These are phyloP conservation scores for Plasmodium billcollinsi DNA, from an alignment of 169 alveolate genomes.

Conservation along the genomic window DNA sequence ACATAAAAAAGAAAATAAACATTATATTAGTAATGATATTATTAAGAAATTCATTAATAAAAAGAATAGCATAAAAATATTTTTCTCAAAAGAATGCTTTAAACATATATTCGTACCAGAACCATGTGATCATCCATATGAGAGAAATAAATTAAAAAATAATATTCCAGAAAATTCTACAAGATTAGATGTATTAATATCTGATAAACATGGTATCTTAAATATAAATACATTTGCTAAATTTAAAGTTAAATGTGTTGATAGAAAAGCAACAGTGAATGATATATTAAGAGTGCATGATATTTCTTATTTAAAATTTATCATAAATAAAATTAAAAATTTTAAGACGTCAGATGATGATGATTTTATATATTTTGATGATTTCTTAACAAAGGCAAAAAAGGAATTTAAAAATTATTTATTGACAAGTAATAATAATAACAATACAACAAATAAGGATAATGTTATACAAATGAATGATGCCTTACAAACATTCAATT, in stretches of 20 bases:
- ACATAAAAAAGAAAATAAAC: neutral
- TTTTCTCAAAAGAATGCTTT: slow-evolving; percentile 80
- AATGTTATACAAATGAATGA: too few species aligned
- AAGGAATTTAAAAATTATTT: slow-evolving; percentile 91
- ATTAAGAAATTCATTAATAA: slow-evolving; percentile 34
- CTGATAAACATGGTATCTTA: slow-evolving; percentile 89
- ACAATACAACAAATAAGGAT: neutral
- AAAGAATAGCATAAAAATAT: slow-evolving; percentile 31
- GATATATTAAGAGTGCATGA: slow-evolving; percentile 97
- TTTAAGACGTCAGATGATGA: slow-evolving; percentile 37
- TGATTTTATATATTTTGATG: slow-evolving; percentile 81
- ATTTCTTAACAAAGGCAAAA: slow-evolving; percentile 87
- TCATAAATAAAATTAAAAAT: slow-evolving; percentile 79
- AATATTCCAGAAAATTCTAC: slow-evolving; percentile 93
- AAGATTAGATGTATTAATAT: slow-evolving; percentile 90
- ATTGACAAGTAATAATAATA: slow-evolving; percentile 92
- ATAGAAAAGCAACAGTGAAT: slow-evolving; percentile 90
- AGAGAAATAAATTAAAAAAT: slow-evolving; percentile 86
- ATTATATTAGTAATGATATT: neutral
- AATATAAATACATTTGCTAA: slow-evolving; percentile 86
- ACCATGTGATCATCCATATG: slow-evolving; percentile 91
- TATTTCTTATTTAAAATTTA: slow-evolving; percentile 90
- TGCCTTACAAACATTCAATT: too few species aligned
- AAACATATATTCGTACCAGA: slow-evolving; percentile 93
- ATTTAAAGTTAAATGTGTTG: slow-evolving; percentile 84